Evolutionary conservation across 2,329 filamentous ascomycete species (phyloP).

Genomic region (Dothiorella sarmentorum): DNA sequence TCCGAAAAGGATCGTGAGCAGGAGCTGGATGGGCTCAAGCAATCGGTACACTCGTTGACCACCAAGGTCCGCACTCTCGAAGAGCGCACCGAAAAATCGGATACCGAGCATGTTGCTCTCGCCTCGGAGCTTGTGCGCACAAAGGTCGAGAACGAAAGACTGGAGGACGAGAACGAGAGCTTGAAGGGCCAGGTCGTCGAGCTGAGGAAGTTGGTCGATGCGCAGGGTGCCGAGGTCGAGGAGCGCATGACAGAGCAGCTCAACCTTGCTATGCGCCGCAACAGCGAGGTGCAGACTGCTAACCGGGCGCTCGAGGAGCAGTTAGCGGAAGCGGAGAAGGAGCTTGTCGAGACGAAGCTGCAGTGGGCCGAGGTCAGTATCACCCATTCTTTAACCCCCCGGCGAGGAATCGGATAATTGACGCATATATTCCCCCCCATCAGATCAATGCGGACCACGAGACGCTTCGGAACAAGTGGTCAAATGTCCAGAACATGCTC

Average conservation of each 20-base stretch:
- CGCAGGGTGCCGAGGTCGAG: constrained; percentile 86
- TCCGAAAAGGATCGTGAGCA: constrained; percentile 75
- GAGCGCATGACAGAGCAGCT: constrained; percentile 77
- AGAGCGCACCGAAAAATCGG: constrained; percentile 80
- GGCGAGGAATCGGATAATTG: no score
- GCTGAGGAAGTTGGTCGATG: constrained; percentile 80
- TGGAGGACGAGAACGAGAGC: constrained; percentile 86
- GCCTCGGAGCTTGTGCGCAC: constrained; percentile 88
- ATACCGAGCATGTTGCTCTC: constrained; percentile 84
- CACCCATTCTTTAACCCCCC: background rate
- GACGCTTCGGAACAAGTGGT: constrained; percentile 48
- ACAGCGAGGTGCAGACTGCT: constrained; percentile 89
- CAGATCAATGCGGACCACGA: constrained; percentile 49
- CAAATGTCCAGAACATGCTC: constrained; percentile 46
- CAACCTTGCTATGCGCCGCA: constrained; percentile 86
- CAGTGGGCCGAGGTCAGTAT: constrained; percentile 82
- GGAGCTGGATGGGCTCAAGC: constrained; percentile 68
- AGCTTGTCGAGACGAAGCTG: constrained; percentile 92
- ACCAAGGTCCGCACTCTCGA: constrained; percentile 79
- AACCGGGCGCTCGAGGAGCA: constrained; percentile 86
- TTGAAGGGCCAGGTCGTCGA: constrained; percentile 81
- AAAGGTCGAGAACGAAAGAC: constrained; percentile 88
- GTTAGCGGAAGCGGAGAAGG: constrained; percentile 85
- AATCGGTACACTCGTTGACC: constrained; percentile 59
- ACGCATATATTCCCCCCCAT: no score